Conservation (phyloP, 2,329 filamentous ascomycete species). For the Berkeleyomyces rouxiae region DNA sequence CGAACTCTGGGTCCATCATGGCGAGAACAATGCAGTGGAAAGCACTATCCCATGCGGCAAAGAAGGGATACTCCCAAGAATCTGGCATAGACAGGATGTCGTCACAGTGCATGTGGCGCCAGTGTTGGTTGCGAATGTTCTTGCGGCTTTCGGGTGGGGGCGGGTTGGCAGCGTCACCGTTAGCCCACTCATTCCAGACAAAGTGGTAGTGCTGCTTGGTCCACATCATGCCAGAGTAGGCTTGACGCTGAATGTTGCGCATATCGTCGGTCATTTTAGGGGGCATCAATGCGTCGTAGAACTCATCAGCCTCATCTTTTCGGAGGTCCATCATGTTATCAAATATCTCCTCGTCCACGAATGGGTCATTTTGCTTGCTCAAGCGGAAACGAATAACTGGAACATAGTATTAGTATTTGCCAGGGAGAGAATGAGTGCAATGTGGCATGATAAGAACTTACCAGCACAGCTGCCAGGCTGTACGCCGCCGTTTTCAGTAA, state of each 20-base stretch:
- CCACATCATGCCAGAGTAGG: conserved; percentile 95
- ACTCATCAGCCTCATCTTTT: conserved; percentile 83
- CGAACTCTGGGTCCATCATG: conserved; percentile 95
- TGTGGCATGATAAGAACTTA: conserved; percentile 30
- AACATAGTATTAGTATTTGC: background rate
- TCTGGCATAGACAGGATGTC: conserved; percentile 96
- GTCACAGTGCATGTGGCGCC: conserved; percentile 90
- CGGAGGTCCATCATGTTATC: conserved; percentile 80
- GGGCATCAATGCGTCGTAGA: conserved; percentile 85
- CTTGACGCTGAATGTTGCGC: conserved; percentile 87
- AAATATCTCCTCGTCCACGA: conserved; percentile 28
- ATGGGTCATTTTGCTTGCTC: conserved; percentile 47
- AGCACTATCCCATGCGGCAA: conserved; percentile 90
- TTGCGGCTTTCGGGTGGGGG: conserved; percentile 70
- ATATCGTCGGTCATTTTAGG: conserved; percentile 87
- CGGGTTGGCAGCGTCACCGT: conserved; percentile 76
- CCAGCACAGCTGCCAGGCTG: conserved; percentile 82
- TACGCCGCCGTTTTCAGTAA: conserved; percentile 78
- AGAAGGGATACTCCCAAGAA: conserved; percentile 97
- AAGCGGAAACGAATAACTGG: conserved; percentile 78
- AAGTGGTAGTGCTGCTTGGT: conserved; percentile 95
- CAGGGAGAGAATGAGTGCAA: background rate
- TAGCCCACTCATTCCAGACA: conserved; percentile 95
- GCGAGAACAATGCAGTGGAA: conserved; percentile 93
- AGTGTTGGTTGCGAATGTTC: conserved; percentile 67